Base-by-base conservation (phyloP, 768 basidiomycete genomes). In the Galerina marginata region DNA sequence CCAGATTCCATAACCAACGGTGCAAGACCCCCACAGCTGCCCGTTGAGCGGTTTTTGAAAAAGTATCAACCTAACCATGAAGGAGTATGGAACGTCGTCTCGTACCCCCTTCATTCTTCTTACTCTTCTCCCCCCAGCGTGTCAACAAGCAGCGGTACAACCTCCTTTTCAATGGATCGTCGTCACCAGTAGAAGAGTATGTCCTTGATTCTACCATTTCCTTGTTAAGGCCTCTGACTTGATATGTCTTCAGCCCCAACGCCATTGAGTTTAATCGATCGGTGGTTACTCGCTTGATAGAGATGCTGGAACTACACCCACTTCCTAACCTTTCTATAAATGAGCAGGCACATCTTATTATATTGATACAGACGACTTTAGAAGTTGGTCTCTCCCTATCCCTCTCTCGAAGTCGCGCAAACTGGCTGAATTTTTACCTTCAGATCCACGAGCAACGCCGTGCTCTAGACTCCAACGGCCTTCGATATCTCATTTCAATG, bases 401-500 rank as follows among this genome's bases (percentile, higher is more conserved):
- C 5, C 44, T 36, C 37, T 36, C 36, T 45, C 20, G 20, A 20
- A 20, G 20, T 20, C 20, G 33, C 46, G 39, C 38, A 45, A 42
- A 61, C 23, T 54, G 42, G 48, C 49, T 33, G 15, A 16, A 36
- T 39, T 10, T 48, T 38, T 44, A 44, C 62, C 9, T 33, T 25
- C 48, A 97, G 94, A 88, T 93, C 38, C 92, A 98, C 49, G 91
- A 94, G 65, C 94, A 96, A 71, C 85, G 88, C 2, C 86, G 95
- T n/a, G 88, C 96, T 0, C 78, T 98, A 25, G 96, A 99, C 74
- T 78, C 92, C 2, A 96, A 95, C 71, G 97, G 96, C 1, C 80
- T 97, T 47, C 89, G 96, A 46, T 99, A 96, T 75, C 83, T 98
- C 37, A 90, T 95, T 57, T 93, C 94, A 12, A 90, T 99, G 86